A percentile compares a stretch with the other conserved stretches of the same genome.
phyloP scores from a whole-genome alignment of 495 filamentous ascomycete species.

The Recurvomyces mirabilis region DNA sequence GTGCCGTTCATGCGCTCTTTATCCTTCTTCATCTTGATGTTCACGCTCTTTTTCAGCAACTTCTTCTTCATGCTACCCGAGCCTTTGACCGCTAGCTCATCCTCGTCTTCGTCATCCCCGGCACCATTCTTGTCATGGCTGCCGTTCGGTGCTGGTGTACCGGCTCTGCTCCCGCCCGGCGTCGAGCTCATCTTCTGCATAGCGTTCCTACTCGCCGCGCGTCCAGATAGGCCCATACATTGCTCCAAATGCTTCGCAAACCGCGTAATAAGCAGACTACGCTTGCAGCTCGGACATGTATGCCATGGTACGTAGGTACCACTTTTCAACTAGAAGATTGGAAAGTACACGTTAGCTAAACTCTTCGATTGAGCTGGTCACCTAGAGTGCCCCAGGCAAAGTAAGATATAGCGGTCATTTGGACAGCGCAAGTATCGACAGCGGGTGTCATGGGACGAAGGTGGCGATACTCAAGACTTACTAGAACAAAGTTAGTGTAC shows the following conservation, averaged over 20 bases:
- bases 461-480: too few relatives aligned
- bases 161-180: slow-evolving; percentile 46
- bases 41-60: slow-evolving; percentile 20
- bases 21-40: slow-evolving; percentile 18
- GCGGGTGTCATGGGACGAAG: too few relatives aligned
- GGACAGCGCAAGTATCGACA: too few relatives aligned
- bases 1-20: slow-evolving; percentile 7
- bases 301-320: slow-evolving; percentile 61
- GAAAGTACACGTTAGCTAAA: too few relatives aligned
- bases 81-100: slow-evolving; percentile 21
- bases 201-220: slow-evolving; percentile 46
- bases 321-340: slow-evolving; percentile 44
- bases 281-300: slow-evolving; percentile 53
- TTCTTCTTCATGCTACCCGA: slow-evolving; percentile 34
- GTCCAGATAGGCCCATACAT: slow-evolving; percentile 64
- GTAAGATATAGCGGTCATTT: too few relatives aligned
- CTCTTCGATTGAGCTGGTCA: too few relatives aligned
- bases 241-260: slow-evolving; percentile 68
- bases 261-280: slow-evolving; percentile 48
- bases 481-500: too few relatives aligned
- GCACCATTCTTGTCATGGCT: slow-evolving; percentile 16
- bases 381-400: too few relatives aligned
- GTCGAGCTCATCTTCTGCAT: slow-evolving; percentile 34
- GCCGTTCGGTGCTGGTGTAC: slow-evolving; percentile 38
- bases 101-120: slow-evolving; percentile 26